Base-by-base conservation (phyloP, 768 basidiomycete species). In the Phylloporus sp. region DNA sequence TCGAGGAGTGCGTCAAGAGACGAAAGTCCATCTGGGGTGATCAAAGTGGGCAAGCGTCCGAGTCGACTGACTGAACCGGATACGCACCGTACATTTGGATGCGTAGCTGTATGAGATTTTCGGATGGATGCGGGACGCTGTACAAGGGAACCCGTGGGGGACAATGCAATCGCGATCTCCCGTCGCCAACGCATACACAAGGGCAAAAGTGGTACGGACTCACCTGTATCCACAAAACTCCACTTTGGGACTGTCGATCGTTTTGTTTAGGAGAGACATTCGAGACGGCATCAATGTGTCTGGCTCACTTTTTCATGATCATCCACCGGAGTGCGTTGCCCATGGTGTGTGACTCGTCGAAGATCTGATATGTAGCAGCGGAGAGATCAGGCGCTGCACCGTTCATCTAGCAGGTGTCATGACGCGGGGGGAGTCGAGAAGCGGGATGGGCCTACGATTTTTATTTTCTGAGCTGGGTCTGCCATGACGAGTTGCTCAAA, bases 161-260 rank as follows among this genome's bases (percentile, higher is more conserved):
- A 57, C 50, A 55, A 65, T 48, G 56, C 31, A 49, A 38, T 32
- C 37, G 13, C 21, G 26, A 42, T 34, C 20, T 22, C 29, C n/a
- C 37, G 29, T 40, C 17, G 33, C 26, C 38, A 17, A 36, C 15
- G 42, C n/a, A n/a, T n/a, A n/a, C n/a, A n/a, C n/a, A 36, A 37
- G 18, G 41, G 31, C n/a, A n/a, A 1, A 15, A 26, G 29, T 39
- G 22, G 18, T 10, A 29, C 3, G 18, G 60, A 57, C 74, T 67
- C 50, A 87, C 91, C 88, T 92, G 75, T 98, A 98, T 24, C 96
- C 96, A 63, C 96, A 98, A 63, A 98, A 97, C 69, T 96, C 92
- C 31, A 97, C 95, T 57, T 90, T 92, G 6, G 95, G 90, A 63
- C 95, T 97, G 59, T 15, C 91, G 53, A 17, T 31, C 38, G 48